Conservation (phyloP, 2,329 filamentous ascomycete genomes). For the Colletotrichum liaoningense region DNA sequence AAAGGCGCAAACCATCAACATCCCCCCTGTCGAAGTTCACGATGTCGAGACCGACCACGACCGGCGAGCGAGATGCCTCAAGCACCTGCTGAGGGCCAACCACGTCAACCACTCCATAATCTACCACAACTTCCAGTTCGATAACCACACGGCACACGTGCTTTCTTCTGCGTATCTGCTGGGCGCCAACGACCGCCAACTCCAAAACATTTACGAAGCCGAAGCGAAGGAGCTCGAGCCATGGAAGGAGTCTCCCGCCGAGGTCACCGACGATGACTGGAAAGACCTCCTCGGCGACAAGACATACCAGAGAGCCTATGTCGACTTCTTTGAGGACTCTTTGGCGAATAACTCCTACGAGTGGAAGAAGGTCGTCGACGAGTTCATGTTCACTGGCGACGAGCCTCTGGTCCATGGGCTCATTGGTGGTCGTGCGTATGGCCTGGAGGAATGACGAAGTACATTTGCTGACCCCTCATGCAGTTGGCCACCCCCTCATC, state of each 20-base stretch:
- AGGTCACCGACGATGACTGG: constrained; percentile 89
- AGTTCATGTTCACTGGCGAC: constrained; percentile 81
- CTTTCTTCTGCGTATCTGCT: constrained; percentile 88
- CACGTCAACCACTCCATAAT: constrained; percentile 90
- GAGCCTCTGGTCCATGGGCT: constrained; percentile 85
- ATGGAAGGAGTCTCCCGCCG: constrained; percentile 87
- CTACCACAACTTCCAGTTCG: constrained; percentile 78
- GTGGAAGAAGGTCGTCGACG: constrained; percentile 81
- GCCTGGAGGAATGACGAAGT: neutral
- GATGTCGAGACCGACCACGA: constrained; percentile 84
- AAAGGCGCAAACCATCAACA: constrained; percentile 54
- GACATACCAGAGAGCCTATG: constrained; percentile 86
- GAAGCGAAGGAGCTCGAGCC: constrained; percentile 78
- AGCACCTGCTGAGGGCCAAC: constrained; percentile 91
- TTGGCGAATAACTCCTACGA: constrained; percentile 82
- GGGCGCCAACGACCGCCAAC: constrained; percentile 77
- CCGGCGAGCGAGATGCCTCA: constrained; percentile 83
- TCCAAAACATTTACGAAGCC: constrained; percentile 84
- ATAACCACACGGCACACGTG: constrained; percentile 88
- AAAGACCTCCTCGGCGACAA: constrained; percentile 82
- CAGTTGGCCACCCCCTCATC: constrained; percentile 92
- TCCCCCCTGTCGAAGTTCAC: constrained; percentile 79
- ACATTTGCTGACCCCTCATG: constrained; percentile 41
- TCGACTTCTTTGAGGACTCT: constrained; percentile 97
- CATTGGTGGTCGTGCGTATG: constrained; percentile 78